These are phyloP conservation scores for Pigoraptor vietnamica DNA, from an alignment of 78 protist species.

Conservation along the genomic window DNA sequence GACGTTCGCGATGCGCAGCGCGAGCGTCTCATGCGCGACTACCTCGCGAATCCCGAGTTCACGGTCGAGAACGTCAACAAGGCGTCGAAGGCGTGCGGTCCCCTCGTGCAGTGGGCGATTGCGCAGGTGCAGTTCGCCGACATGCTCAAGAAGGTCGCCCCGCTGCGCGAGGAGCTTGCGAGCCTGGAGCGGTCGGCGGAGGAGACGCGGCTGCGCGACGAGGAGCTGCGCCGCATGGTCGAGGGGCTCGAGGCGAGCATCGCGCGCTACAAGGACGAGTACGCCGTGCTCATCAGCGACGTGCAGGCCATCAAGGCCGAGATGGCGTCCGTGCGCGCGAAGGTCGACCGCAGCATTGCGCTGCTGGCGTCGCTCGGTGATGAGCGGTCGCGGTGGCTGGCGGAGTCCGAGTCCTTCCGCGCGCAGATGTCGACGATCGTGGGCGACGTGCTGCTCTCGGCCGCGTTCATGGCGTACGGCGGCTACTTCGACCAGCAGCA, in stretches of 20 bases:
- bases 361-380: conserved; percentile 47
- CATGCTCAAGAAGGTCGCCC: conserved; percentile 56
- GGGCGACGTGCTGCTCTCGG: conserved; percentile 66
- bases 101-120: conserved; percentile 78
- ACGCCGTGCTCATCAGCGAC: conserved; percentile 29
- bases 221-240: conserved; percentile 3
- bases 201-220: neutral
- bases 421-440: neutral
- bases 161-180: conserved; percentile 6
- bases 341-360: conserved; percentile 57
- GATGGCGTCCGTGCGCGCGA: conserved; percentile 29
- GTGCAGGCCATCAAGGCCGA: conserved; percentile 40
- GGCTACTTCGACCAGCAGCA: conserved; percentile 71
- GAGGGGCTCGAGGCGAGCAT: conserved; percentile 38
- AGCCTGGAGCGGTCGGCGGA: conserved; percentile 3
- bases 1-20: conserved; percentile 22
- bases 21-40: neutral
- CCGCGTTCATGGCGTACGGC: conserved; percentile 68
- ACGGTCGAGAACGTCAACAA: conserved; percentile 44
- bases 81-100: conserved; percentile 60
- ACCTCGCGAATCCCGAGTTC: conserved; percentile 33
- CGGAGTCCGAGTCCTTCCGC: neutral
- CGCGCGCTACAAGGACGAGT: conserved; percentile 40
- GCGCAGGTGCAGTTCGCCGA: conserved; percentile 58
- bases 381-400: conserved; percentile 68